phyloP scores from a whole-genome alignment of 1,284 basidiomycete genomes.

The Mycena sp. region DNA sequence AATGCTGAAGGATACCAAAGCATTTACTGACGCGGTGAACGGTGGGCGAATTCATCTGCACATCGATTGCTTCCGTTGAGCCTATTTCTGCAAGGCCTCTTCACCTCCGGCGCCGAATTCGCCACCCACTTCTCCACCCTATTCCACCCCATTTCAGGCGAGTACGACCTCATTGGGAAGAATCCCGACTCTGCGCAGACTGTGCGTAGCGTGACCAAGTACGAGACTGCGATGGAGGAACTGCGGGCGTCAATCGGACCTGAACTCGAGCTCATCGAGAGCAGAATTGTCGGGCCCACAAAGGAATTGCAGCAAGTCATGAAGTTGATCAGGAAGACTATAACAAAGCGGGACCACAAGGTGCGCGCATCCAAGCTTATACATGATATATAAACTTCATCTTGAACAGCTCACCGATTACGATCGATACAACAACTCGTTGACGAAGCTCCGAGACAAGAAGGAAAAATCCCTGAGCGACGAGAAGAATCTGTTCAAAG shows the following conservation, averaged over 20 bases:
- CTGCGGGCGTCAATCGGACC: conserved; percentile 83
- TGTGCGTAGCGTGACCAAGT: conserved; percentile 79
- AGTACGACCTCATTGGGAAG: conserved; percentile 84
- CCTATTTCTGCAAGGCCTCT: conserved; percentile 64
- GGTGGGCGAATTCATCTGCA: conserved; percentile 54
- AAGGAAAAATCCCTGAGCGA: conserved; percentile 94
- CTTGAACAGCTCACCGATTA: conserved; percentile 83
- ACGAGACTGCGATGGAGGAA: conserved; percentile 84
- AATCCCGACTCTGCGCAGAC: conserved; percentile 85
- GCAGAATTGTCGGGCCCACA: conserved; percentile 84
- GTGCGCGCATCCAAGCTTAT: conserved; percentile 47
- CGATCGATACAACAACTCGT: conserved; percentile 95
- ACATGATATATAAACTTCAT: conserved; percentile 9
- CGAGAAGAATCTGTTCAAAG: conserved; percentile 96
- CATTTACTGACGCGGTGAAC: conserved; percentile 86
- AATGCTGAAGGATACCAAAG: conserved; percentile 90
- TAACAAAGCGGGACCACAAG: conserved; percentile 98
- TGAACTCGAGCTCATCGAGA: conserved; percentile 96
- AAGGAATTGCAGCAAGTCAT: conserved; percentile 91
- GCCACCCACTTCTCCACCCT: conserved; percentile 80
- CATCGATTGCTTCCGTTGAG: background rate
- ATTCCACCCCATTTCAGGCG: conserved; percentile 84
- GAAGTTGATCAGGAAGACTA: conserved; percentile 93
- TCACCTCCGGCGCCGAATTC: conserved; percentile 83
- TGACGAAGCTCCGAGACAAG: conserved; percentile 96